Evolutionary conservation across 805 yeast genomes (phyloP), one percentile per base, ranked within the genome.

Genomic region (Saccharomycopsis oosterbeekiorum): DNA sequence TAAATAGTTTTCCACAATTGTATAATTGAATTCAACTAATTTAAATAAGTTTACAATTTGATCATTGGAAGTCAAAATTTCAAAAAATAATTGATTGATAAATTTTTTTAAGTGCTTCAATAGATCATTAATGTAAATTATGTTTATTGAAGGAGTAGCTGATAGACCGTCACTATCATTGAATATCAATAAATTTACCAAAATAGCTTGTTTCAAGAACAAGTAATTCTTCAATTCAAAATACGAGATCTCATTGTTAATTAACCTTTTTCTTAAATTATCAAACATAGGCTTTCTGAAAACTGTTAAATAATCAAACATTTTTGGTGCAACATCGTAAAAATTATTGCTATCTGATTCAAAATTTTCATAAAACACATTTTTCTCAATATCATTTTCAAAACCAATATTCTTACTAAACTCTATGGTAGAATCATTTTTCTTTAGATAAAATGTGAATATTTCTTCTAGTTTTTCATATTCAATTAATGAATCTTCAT

Each of bases 401-500:
- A 65, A 60, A 10, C 64, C 65, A 24, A 63, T 60, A 4, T 62
- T 57, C 5, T 60, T 58, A 4, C 60, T 24, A 43, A 55, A 57
- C 14, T 57, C 39, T 17, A 50, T 55, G 37, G 57, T 29, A 37
- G 39, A 56, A 21, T 29, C 59, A 40, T 64, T 56, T 4, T 57
- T 37, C 3, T 62, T 61, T 54, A 59, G 63, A 40, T 61, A 67
- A 40, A 61, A 67, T 37, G 69, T 66, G 37, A 75, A 74, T 8
- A 71, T 64, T 1, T 66, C 62, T 17, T 76, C 75, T 5, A 88
- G 66, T 36, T 74, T 75, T 39, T 80, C 79, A 65, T 83, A 85
- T 24, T 80, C 77, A 2, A 69, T 71, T 41, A 85, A 68, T 0
- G 93, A 78, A 59, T 88, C 92, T 34, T 85, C 86, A 29, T 76